Base-by-base conservation (phyloP, 1,284 basidiomycete species). In the Pseudozyma sp. region DNA sequence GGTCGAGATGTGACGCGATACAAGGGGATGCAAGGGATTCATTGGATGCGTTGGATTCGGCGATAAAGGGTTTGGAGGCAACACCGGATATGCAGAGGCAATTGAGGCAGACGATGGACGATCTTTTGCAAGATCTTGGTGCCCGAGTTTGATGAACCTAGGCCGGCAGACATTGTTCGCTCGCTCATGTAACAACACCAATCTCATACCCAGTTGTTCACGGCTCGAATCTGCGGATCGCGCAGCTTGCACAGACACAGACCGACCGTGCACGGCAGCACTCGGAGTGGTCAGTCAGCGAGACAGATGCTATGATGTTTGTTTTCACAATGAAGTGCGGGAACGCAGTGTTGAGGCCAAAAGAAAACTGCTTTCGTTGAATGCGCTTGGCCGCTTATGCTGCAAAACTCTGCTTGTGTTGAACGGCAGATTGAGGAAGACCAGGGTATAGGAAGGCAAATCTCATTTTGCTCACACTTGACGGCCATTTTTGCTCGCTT, bases 51-150 rank as follows among this genome's bases (percentile, higher is more conserved):
- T 47, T 78, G 0, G 76, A 75, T 13, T 62, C 70, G 51, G 66
- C 76, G 2, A 71, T 70, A 56, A 69, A 70, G 47, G 76, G 68
- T 11, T 54, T 78, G 44, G 66, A 75, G 36, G 62, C 72, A 0
- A 57, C 69, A 10, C 65, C 71, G 50, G 71, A 69, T 14, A 66
- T 71, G 50, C 72, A 78, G 25, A 78, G 67, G 13, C 64, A 70
- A 39, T 66, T 78, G 0, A 58, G 66, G 13, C 56, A 71, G 43
- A 75, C 69, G 51, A 75, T 75, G 71, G 76, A 78, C 59, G 62
- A 65, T 34, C 56, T 78, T 0, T 52, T 78, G 8, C 64, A 65
- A 40, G 71, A 78, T 25, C 68, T 78, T 31, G 76, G 71, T 38
- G 71, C 76, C 9, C 71, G 76, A 5, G 71, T 74, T 5, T 74